phyloP scores from a whole-genome alignment of 1,284 basidiomycete genomes.

The Naganishia sp. region DNA sequence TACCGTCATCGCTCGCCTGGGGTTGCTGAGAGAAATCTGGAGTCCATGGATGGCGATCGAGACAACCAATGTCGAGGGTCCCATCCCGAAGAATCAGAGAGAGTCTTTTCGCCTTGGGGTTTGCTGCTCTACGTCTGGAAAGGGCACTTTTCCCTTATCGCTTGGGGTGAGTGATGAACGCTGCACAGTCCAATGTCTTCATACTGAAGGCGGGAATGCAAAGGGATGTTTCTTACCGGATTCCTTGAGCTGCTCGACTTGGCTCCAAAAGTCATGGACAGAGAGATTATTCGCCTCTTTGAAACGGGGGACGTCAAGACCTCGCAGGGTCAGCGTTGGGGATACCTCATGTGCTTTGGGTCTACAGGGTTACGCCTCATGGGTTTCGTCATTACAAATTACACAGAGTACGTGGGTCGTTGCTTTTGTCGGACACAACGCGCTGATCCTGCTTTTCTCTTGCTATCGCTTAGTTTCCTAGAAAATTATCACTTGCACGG shows the following conservation, averaged over 20 bases:
- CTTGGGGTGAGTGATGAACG: background rate
- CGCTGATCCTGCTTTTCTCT: background rate
- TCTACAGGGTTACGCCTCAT: background rate
- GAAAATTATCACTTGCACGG: constrained; percentile 23
- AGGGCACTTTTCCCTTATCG: background rate
- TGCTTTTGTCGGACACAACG: no score
- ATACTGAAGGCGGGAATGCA: background rate
- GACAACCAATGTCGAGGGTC: background rate
- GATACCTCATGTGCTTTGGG: constrained; percentile 10
- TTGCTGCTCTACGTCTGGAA: constrained; percentile 6
- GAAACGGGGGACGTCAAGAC: constrained; percentile 14
- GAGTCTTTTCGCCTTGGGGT: constrained; percentile 11
- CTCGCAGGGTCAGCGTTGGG: constrained; percentile 6
- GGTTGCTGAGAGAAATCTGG: background rate
- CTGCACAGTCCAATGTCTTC: background rate
- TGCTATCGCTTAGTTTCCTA: background rate
- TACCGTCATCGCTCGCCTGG: constrained; percentile 3
- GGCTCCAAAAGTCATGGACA: constrained; percentile 5
- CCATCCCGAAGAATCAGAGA: background rate
- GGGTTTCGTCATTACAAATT: constrained; percentile 1
- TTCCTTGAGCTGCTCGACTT: constrained; percentile 3
- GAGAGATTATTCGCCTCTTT: constrained; percentile 12
- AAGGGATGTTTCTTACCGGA: background rate
- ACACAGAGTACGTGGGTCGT: constrained; percentile 8
- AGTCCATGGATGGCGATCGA: no score